These are phyloP conservation scores for Artemisia annua DNA, from an alignment of 129 eudicot species.

Conservation along the genomic window DNA sequence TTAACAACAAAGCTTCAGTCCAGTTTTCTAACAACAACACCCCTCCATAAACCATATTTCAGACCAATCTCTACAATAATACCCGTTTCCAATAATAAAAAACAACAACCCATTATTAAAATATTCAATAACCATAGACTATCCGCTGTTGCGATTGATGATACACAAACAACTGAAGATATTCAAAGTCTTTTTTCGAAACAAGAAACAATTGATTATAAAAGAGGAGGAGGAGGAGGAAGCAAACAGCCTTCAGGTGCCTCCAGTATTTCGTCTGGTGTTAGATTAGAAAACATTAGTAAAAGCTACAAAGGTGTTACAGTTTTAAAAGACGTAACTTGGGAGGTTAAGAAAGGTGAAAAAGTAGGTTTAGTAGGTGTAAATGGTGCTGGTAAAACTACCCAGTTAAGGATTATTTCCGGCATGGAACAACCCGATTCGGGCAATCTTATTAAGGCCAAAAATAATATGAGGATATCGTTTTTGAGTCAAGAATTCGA, in stretches of 20 bases:
- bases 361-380: conserved; percentile 96
- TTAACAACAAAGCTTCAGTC: no score
- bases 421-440: conserved; percentile 91
- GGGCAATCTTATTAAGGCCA: conserved; percentile 88
- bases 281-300: conserved; percentile 80
- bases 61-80: no score
- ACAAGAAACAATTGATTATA: conserved; percentile 18
- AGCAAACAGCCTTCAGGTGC: conserved; percentile 49
- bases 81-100: no score
- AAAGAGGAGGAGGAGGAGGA: conserved; percentile 35
- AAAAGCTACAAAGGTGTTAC: conserved; percentile 90
- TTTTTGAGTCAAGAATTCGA: conserved; percentile 96
- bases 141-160: conserved; percentile 60
- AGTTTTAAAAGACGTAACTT: conserved; percentile 76
- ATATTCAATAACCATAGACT: conserved; percentile 38
- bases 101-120: no score
- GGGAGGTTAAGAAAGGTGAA: conserved; percentile 98
- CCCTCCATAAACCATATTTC: no score
- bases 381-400: conserved; percentile 97
- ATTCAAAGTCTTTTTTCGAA: conserved; percentile 69
- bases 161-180: conserved; percentile 48
- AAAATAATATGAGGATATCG: conserved; percentile 74
- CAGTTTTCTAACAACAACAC: no score
- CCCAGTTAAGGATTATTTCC: conserved; percentile 87
- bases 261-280: conserved; percentile 83